phyloP scores from a whole-genome alignment of 2,329 filamentous ascomycete species.

The Colletotrichum graminicola region DNA sequence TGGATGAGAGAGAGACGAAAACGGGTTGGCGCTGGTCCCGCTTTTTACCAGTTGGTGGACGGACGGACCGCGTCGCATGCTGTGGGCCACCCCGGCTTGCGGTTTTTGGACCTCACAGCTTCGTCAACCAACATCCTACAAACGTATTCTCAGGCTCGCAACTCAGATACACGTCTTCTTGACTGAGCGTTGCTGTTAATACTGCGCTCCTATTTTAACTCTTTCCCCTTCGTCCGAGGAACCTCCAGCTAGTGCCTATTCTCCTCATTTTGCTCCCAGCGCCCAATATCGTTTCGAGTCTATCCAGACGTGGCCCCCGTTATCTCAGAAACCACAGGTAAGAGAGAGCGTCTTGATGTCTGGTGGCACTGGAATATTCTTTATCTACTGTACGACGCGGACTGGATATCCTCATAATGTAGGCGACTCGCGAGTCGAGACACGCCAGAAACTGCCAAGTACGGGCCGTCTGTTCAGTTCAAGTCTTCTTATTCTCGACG shows the following conservation, averaged over 20 bases:
- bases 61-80: not conserved
- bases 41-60: not conserved
- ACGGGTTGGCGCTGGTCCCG: conserved; percentile 8
- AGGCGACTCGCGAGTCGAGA: not conserved
- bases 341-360: not conserved
- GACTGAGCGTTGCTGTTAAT: not conserved
- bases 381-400: not conserved
- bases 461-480: not conserved
- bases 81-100: not conserved
- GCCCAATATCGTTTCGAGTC: not conserved
- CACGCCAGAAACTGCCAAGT: not conserved
- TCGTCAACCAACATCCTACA: too few relatives aligned
- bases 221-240: too few relatives aligned
- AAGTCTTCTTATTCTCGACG: not conserved
- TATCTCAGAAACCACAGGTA: not conserved
- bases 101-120: conserved; percentile 9
- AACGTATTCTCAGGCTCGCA: not conserved
- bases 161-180: not conserved
- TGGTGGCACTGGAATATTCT: not conserved
- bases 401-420: not conserved
- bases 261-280: not conserved
- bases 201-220: not conserved
- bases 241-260: not conserved
- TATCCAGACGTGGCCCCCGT: not conserved
- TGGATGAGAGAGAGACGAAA: conserved; percentile 2